Evolutionary conservation across 306 rosid species (phyloP), one percentile per base, ranked within the genome.

Genomic region (Acacia confusa): DNA sequence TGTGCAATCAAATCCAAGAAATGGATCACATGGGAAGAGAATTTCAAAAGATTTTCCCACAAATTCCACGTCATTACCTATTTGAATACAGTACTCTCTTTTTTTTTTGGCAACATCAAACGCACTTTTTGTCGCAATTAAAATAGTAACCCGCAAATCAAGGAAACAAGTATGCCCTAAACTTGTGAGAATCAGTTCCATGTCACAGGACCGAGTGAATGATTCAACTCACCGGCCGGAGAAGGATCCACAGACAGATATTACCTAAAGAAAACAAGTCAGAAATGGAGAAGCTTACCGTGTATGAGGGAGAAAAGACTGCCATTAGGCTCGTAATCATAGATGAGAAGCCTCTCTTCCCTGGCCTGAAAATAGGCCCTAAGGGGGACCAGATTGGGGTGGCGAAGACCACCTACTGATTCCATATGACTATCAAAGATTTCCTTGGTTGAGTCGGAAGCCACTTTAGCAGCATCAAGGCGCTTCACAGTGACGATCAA

Each of bases 351-450:
- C 68, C 98, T 79, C 79, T 94, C 98, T 64, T 92, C 92, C 78
- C 90, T 89, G 69, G 96, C 97, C 78, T 92, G 98, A 77, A 94
- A 94, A 79, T 85, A 94, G 13, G 98, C 98, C 63, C 96, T 79
- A 0, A 94, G 85, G 0, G 98, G 93, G 22, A 94, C 96, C 88
- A 94, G 45, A 85, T 94, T 94, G 0, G 98, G 97, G 28, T 92
- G 97, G n/a, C 98, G 84, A 70, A 94, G 91, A 1, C 91, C 97
- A 22, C 94, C 97, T 12, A 94, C 97, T 1, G 98, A 74, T 78
- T 92, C 98, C 98, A 94, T 87, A 82, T 94, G 98, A 15, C 88
- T 78, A 83, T 94, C 93, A 50, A 89, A 94, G 30, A 74, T 85
- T 11, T 92, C 93, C 74, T 89, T 85, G 11, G 77, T 80, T 6